phyloP scores from a whole-genome alignment of 345 rosid genomes.

The Mangifera indica region DNA sequence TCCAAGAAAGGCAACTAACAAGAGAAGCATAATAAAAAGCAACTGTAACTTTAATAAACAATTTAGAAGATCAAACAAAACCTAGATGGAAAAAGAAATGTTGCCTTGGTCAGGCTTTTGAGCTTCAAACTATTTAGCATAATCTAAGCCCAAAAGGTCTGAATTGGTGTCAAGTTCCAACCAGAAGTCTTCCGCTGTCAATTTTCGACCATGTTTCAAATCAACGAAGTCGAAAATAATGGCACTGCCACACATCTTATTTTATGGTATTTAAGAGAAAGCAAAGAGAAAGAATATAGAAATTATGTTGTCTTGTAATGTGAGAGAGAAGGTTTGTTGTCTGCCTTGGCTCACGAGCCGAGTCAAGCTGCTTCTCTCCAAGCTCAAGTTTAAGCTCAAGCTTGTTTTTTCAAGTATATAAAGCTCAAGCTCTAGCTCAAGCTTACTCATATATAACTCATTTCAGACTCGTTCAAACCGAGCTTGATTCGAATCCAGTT shows the following conservation, averaged over 20 bases:
- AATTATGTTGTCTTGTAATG: neutral
- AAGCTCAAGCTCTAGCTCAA: no score
- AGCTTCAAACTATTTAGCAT: neutral
- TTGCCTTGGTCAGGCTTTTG: slow-evolving; percentile 17
- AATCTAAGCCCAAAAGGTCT: slow-evolving; percentile 45
- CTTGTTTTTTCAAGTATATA: no score
- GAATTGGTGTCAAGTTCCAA: slow-evolving; percentile 52
- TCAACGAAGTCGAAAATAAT: slow-evolving; percentile 47
- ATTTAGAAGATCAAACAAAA: neutral
- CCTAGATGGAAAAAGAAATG: neutral
- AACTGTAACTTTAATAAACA: no score
- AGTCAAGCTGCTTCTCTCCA: no score
- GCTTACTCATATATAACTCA: no score
- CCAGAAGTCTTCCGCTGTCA: slow-evolving; percentile 62
- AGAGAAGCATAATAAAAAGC: no score
- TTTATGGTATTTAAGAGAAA: slow-evolving; percentile 1
- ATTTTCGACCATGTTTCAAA: slow-evolving; percentile 39
- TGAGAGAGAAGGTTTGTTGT: no score
- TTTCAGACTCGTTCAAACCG: no score
- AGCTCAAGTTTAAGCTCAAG: no score
- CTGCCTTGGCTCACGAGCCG: no score
- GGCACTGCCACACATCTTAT: slow-evolving; percentile 84
- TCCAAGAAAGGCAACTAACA: no score
- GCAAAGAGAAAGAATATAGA: neutral
- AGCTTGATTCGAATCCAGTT: no score